Base-by-base conservation (phyloP, 2,329 filamentous ascomycete species). In the Pezizomycotina sp. region DNA sequence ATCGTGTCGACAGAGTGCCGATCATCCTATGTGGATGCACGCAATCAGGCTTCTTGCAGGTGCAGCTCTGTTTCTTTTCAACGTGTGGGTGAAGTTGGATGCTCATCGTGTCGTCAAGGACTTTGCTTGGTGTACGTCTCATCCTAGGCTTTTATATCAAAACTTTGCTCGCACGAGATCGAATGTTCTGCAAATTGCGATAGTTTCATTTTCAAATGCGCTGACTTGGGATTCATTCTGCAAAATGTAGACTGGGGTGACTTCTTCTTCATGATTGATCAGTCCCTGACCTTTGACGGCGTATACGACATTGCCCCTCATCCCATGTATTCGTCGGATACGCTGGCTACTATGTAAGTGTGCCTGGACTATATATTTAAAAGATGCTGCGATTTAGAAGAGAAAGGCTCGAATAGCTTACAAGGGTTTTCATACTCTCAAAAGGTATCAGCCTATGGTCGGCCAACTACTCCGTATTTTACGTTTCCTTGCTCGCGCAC, bases 261-360 rank as follows among this genome's bases (percentile, higher is more conserved):
- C 59, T 95, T 95, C 61, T 98, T 95, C 66, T 98, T 83, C 60
- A 74, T 98, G 53, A 81, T 98, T 57, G 89, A 98, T 59, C 84
- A 95, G 61, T 82, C 92, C 55, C 66, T 98, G 56, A 95, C 84
- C 31, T 98, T 98, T 58, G 89, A 98, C 55, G 89, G 89, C 38
- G 89, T 98, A 46, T 98, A 95, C 56, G 89, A 98, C 61, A 91
- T 98, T 76, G 89, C 89, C 13, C 89, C 89, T 20, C 89, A 95
- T 56, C 86, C 86, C 46, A 95, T 95, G 86, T 95, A 95, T 61
- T 92, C 84, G 36, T 95, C 52, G 89, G 89, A 24, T 98, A 98
- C 58, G 83, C 82, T 34, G 89, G 89, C 29, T 98, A 91, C 62
- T 98, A 98, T 56, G 50, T 52, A 38, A 39, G 50, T 34, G 6